Percentiles rank a stretch among this genome's conserved stretches.
Conservation (phyloP, 2,329 filamentous ascomycete species). For the Colletotrichum limetticola region DNA sequence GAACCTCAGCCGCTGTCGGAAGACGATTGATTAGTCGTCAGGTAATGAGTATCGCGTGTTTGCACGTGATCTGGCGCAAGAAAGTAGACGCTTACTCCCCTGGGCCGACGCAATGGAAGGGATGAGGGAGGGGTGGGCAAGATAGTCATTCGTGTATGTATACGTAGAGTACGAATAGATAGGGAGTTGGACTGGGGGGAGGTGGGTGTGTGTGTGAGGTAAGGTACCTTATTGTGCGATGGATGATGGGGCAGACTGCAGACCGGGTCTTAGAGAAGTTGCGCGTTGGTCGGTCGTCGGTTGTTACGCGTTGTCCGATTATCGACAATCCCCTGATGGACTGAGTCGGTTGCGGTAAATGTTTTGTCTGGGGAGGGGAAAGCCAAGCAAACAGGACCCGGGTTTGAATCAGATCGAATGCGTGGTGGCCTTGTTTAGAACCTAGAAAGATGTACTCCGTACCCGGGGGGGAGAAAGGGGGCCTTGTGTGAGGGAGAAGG, state of each 20-base stretch:
- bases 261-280: too few relatives aligned
- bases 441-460: not conserved
- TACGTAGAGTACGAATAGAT: not conserved
- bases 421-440: not conserved
- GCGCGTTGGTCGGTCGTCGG: not conserved
- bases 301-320: not conserved
- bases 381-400: not conserved
- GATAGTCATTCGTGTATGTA: not conserved
- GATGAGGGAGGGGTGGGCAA: not conserved
- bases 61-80: slow-evolving; percentile 29
- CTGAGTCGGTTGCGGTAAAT: not conserved
- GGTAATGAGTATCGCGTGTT: slow-evolving; percentile 25
- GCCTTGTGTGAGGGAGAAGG: not conserved
- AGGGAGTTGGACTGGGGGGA: not conserved
- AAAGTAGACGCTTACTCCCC: not conserved
- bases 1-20: not conserved
- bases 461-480: too few relatives aligned
- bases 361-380: not conserved
- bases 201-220: not conserved
- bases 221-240: not conserved
- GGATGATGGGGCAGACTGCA: not conserved
- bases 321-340: not conserved
- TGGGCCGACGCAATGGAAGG: not conserved
- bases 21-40: slow-evolving; percentile 1
- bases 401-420: not conserved